These are phyloP conservation scores for Trichothecium roseum DNA, from an alignment of 2,329 filamentous ascomycete genomes.

Conservation along the genomic window DNA sequence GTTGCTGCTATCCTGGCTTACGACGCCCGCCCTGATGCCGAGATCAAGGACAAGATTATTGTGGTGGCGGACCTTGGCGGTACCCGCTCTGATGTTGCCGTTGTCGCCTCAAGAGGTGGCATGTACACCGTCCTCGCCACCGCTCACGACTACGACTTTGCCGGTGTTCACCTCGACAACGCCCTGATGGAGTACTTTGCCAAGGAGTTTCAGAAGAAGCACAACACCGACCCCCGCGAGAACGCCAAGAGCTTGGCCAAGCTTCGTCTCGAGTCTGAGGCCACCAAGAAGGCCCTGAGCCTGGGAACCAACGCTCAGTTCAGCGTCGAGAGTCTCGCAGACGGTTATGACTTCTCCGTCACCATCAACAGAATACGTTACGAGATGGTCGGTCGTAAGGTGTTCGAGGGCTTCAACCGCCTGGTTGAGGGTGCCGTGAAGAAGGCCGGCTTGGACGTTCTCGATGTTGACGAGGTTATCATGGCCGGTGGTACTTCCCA, in stretches of 20 bases:
- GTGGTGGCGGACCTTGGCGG: constrained; percentile 90
- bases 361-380: constrained; percentile 91
- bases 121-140: constrained; percentile 95
- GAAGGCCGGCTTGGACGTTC: constrained; percentile 84
- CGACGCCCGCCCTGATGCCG: constrained; percentile 70
- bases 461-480: constrained; percentile 92
- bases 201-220: constrained; percentile 98
- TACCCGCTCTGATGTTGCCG: constrained; percentile 82
- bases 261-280: constrained; percentile 82
- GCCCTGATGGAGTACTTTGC: constrained; percentile 92
- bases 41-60: constrained; percentile 73
- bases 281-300: constrained; percentile 83
- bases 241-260: constrained; percentile 79
- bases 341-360: constrained; percentile 82
- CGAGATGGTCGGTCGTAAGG: constrained; percentile 77
- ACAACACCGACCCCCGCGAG: constrained; percentile 77
- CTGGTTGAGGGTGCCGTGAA: constrained; percentile 76
- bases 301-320: constrained; percentile 82
- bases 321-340: constrained; percentile 82
- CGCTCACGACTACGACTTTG: constrained; percentile 89
- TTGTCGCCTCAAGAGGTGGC: constrained; percentile 83
- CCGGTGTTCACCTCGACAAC: constrained; percentile 77
- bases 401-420: constrained; percentile 79
- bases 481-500: constrained; percentile 86
- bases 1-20: constrained; percentile 83